Conservation (phyloP, 1,284 basidiomycete genomes). For the Kwoniella shivajii region DNA sequence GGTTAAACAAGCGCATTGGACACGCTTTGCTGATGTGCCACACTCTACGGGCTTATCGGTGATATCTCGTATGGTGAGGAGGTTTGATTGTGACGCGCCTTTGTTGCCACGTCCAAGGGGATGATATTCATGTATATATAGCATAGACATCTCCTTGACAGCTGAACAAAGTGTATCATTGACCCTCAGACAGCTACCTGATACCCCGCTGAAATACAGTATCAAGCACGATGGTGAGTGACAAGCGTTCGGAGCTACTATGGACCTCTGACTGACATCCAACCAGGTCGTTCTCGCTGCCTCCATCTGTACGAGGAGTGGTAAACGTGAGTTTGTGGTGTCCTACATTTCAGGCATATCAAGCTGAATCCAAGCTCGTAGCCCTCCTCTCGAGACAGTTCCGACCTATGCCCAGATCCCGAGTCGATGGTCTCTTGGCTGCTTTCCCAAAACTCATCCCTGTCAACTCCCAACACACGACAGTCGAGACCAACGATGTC, state of each 20-base stretch:
- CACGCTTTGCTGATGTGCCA: conserved; percentile 4
- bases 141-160: no score
- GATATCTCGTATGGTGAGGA: conserved; percentile 4
- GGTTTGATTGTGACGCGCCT: conserved; percentile 8
- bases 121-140: no score
- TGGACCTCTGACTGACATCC: neutral
- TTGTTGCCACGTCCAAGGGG: conserved; percentile 15
- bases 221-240: conserved; percentile 1
- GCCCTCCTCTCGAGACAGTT: conserved; percentile 97
- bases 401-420: conserved; percentile 85
- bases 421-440: conserved; percentile 92
- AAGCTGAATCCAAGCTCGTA: conserved; percentile 48
- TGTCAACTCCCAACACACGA: conserved; percentile 95
- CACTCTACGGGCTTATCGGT: conserved; percentile 2
- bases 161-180: neutral
- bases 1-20: neutral
- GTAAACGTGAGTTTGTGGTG: conserved; percentile 51
- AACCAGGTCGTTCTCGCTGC: conserved; percentile 67
- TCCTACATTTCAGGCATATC: neutral
- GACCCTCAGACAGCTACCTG: neutral
- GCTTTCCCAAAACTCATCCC: conserved; percentile 98
- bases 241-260: neutral
- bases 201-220: no score
- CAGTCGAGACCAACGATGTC: conserved; percentile 87
- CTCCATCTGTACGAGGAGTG: conserved; percentile 70